Percentiles rank a stretch among this genome's conserved stretches.
Conservation (phyloP, 805 yeast genomes). For the Candida silvicultrix region DNA sequence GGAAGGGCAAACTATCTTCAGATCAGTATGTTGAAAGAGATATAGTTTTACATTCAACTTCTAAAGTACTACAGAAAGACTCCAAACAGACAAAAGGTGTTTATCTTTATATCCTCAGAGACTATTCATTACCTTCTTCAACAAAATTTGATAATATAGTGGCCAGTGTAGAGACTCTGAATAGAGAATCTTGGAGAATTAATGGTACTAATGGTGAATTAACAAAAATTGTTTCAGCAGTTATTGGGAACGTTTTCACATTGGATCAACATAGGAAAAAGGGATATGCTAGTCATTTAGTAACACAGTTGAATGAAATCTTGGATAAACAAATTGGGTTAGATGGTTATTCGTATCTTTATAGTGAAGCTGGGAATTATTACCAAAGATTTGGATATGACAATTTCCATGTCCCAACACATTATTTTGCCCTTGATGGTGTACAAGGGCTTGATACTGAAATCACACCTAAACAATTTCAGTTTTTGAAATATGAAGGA, state of each 20-base stretch:
- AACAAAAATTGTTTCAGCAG: constrained; percentile 26
- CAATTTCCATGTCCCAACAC: constrained; percentile 31
- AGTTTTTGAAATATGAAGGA: constrained; percentile 24
- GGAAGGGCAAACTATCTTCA: background rate
- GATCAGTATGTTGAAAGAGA: background rate
- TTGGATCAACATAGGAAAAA: constrained; percentile 39
- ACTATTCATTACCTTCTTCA: constrained; percentile 14
- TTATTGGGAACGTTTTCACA: constrained; percentile 60
- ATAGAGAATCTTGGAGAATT: constrained; percentile 28
- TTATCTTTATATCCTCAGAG: constrained; percentile 29
- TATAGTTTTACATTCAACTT: background rate
- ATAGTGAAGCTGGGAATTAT: constrained; percentile 69
- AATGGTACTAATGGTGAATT: constrained; percentile 20
- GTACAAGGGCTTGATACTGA: constrained; percentile 6
- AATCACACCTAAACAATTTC: constrained; percentile 11
- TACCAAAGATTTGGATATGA: constrained; percentile 59
- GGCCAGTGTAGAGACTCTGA: constrained; percentile 34
- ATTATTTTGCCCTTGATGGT: constrained; percentile 16
- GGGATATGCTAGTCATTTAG: constrained; percentile 50
- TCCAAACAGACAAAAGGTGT: constrained; percentile 19
- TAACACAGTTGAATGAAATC: constrained; percentile 28
- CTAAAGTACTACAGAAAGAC: background rate
- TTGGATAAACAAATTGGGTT: constrained; percentile 27
- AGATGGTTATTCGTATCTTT: constrained; percentile 38
- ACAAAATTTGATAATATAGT: constrained; percentile 28